Evolutionary conservation across 805 yeast genomes (phyloP).

Genomic region (Sugiyamaella lignohabitans): DNA sequence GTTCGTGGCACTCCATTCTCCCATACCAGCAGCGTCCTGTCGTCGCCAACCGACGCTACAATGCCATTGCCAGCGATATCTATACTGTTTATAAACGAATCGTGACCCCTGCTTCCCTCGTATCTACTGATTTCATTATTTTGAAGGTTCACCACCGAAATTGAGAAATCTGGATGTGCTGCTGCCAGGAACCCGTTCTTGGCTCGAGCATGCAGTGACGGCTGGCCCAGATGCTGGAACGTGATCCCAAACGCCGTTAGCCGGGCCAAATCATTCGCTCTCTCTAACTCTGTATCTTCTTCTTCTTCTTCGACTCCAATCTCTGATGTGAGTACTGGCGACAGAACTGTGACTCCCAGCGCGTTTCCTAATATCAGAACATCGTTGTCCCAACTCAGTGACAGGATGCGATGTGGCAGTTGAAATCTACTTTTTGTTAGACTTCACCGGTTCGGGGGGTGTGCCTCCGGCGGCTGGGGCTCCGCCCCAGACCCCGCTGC

Average conservation of each 20-base stretch:
- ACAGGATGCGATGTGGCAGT: constrained; percentile 6
- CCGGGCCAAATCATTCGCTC: too few relatives aligned
- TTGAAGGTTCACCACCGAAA: constrained; percentile 14
- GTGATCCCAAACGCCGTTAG: background rate
- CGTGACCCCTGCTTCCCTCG: constrained; percentile 19
- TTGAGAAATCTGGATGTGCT: constrained; percentile 21
- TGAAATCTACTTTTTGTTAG: constrained; percentile 10
- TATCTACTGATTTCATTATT: constrained; percentile 1
- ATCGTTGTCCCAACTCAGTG: constrained; percentile 18
- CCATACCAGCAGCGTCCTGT: constrained; percentile 29
- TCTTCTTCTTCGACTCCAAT: background rate
- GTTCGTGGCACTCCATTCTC: constrained; percentile 18
- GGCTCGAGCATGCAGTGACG: constrained; percentile 12
- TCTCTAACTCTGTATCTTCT: background rate
- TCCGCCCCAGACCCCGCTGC: too few relatives aligned
- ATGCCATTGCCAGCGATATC: constrained; percentile 30
- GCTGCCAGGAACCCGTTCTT: constrained; percentile 17
- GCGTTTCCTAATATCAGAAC: constrained; percentile 18
- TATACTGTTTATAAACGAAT: constrained; percentile 26
- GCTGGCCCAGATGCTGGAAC: constrained; percentile 17
- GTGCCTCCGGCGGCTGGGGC: too few relatives aligned
- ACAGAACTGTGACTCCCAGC: constrained; percentile 16
- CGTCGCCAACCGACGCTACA: constrained; percentile 32
- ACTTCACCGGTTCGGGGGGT: too few relatives aligned
- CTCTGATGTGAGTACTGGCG: background rate